Base-by-base conservation (phyloP, 768 basidiomycete species). In the Mycena haematopus region DNA sequence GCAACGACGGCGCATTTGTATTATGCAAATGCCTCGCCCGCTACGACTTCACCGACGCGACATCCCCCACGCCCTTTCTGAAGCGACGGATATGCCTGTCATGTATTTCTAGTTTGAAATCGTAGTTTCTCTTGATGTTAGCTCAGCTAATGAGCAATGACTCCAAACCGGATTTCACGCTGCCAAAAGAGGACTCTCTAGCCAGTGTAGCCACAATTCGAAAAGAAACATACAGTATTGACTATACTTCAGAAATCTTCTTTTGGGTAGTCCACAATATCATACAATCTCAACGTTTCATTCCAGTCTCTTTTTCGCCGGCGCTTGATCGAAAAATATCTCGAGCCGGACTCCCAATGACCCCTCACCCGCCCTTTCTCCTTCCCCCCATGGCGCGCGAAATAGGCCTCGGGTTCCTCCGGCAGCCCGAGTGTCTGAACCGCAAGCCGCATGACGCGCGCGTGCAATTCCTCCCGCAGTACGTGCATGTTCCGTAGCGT, bases 221-320 rank as follows among this genome's bases (percentile, higher is more conserved):
- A n/a, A n/a, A n/a, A n/a, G n/a, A n/a, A n/a, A n/a, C n/a, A n/a
- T n/a, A n/a, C n/a, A n/a, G n/a, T 50, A 57, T 53, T 80, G 36
- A 3, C 13, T n/a, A 42, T 5, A 42, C 19, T 17, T 42, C 19
- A 42, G 40, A 42, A 42, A 42, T 42, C 79, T 27, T 88, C 87
- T 15, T 83, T 82, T 0, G 91, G 91, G 70, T 92, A 95, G 73
- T 93, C 92, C 19, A 92, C 88, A 63, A 90, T 82, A 66, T 94
- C 92, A 66, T 93, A 93, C 57, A 92, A 74, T 50, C 92, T 80
- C 49, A 95, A 75, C 6, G 89, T 92, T 76, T 95, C 93, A 68
- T 93, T 93, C 93, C 93, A 95, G 69, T 95, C 93, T 66, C 92
- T 83, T 75, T 95, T 95, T 66, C 92, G 79, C 69, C 93, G 77